These are phyloP conservation scores for Microbotryum intermedium DNA, from an alignment of 1,284 basidiomycete genomes.

Conservation along the genomic window DNA sequence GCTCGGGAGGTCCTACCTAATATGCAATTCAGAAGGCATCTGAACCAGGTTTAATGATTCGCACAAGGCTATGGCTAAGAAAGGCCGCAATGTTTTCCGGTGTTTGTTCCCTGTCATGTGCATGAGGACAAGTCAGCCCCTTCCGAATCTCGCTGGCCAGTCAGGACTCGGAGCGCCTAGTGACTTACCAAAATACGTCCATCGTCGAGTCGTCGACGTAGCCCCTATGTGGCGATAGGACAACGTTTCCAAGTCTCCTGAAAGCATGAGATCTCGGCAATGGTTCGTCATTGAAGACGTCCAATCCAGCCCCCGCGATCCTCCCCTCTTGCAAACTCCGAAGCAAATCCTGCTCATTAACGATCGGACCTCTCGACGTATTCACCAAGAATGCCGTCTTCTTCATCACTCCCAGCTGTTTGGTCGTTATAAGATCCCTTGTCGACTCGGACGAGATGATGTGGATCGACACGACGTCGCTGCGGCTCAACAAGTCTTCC, in stretches of 20 bases:
- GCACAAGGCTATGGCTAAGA: slow-evolving; percentile 36
- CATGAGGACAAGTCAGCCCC: no score
- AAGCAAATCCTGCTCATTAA: slow-evolving; percentile 51
- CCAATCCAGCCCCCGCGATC: slow-evolving; percentile 36
- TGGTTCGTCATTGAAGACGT: slow-evolving; percentile 56
- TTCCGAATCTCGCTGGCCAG: slow-evolving; percentile 36
- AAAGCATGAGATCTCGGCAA: slow-evolving; percentile 52
- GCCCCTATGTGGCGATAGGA: slow-evolving; percentile 54
- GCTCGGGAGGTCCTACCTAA: no score
- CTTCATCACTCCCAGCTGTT: slow-evolving; percentile 50
- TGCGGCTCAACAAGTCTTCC: slow-evolving; percentile 47
- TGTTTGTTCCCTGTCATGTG: slow-evolving; percentile 29
- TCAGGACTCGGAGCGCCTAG: neutral
- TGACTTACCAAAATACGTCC: slow-evolving; percentile 1
- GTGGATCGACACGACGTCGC: slow-evolving; percentile 56
- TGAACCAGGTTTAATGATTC: neutral
- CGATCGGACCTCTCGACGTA: slow-evolving; percentile 54
- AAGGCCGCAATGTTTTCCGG: slow-evolving; percentile 52
- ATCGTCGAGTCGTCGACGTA: slow-evolving; percentile 21
- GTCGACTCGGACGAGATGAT: slow-evolving; percentile 51
- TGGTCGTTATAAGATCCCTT: slow-evolving; percentile 45
- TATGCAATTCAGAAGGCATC: no score
- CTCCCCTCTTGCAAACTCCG: slow-evolving; percentile 32
- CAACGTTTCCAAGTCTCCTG: slow-evolving; percentile 48
- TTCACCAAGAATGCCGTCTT: slow-evolving; percentile 54